Base-by-base conservation (phyloP, 176 grass and related monocot genomes). In the Eremochloa ophiuroides region DNA sequence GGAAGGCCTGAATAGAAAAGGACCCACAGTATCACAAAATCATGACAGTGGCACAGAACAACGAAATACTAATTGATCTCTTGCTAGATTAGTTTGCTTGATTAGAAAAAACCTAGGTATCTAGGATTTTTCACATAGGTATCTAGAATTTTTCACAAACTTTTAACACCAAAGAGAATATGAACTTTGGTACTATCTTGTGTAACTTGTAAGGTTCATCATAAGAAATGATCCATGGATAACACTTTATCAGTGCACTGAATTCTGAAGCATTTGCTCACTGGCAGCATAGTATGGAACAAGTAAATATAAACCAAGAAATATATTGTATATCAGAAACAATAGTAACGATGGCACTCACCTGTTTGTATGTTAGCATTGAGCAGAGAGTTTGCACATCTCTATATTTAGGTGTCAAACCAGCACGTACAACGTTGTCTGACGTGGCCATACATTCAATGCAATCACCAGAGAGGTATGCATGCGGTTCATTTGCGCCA, bases 311-410 rank as follows among this genome's bases (percentile, higher is more conserved):
- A 74, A 20, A 83, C 23, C 20, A 60, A 17, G 14, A 29, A 87
- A 71, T 37, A 76, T 48, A 44, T 13, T 56, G 20, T 51, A 80
- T 28, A 63, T 74, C 25, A 6, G 13, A 51, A 34, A 27, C 23
- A 56, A 10, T 6, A 78, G 64, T 40, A 41, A 31, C 20, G 33
- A 8, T 26, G 60, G 11, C 82, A 62, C 69, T 70, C 29, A 94
- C 94, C 85, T 91, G 94, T 88, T 90, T 92, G 56, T 97, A 97
- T 76, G 94, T 97, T 16, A 97, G 83, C 94, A 97, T 97, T 28
- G 89, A 92, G 80, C 94, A 91, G 63, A 97, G 91, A 56, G 87
- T 94, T 69, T 88, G 83, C 34, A 97, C 94, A 69, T 97, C 94
- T 81, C 42, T 91, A 73, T 92, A 97, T 53, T 97, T 97, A 41